Percentiles rank a stretch among this genome's conserved stretches.
Evolutionary conservation across 2,329 filamentous ascomycete genomes (phyloP).

Genomic region (Xylaria arbuscula): DNA sequence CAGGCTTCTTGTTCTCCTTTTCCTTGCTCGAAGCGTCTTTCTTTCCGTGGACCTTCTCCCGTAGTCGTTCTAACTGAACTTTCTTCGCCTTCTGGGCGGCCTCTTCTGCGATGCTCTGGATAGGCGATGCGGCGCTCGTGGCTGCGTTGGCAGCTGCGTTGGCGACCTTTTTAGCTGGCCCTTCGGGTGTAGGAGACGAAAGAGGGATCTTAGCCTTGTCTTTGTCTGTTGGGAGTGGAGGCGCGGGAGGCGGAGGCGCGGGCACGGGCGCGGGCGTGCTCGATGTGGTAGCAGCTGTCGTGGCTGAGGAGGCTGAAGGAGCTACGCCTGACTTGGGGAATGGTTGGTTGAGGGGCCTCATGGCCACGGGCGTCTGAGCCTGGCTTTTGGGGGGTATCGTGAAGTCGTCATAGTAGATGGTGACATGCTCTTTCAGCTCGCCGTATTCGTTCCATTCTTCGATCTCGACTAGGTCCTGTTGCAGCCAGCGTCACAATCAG

Average conservation of each 20-base stretch:
- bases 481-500: slow-evolving; percentile 18
- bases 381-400: slow-evolving; percentile 68
- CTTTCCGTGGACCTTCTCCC: slow-evolving; percentile 64
- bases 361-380: slow-evolving; percentile 58
- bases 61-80: slow-evolving; percentile 63
- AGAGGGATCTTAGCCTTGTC: slow-evolving; percentile 47
- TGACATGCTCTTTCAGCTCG: slow-evolving; percentile 88
- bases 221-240: slow-evolving; percentile 47
- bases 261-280: slow-evolving; percentile 38
- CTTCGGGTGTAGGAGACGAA: slow-evolving; percentile 32
- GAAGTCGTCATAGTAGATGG: slow-evolving; percentile 71
- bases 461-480: slow-evolving; percentile 88
- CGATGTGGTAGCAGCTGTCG: slow-evolving; percentile 38
- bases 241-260: slow-evolving; percentile 41
- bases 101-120: slow-evolving; percentile 71
- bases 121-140: slow-evolving; percentile 50
- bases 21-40: slow-evolving; percentile 50
- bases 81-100: slow-evolving; percentile 73
- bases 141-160: slow-evolving; percentile 33
- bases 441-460: slow-evolving; percentile 99
- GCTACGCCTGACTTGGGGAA: slow-evolving; percentile 47
- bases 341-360: slow-evolving; percentile 46
- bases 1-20: slow-evolving; percentile 34
- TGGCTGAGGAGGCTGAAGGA: slow-evolving; percentile 51
- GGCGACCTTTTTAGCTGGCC: slow-evolving; percentile 39